Percentiles rank a stretch among this genome's conserved stretches.
Conservation (phyloP, 768 basidiomycete genomes). For the Tricholoma hemisulphureum region DNA sequence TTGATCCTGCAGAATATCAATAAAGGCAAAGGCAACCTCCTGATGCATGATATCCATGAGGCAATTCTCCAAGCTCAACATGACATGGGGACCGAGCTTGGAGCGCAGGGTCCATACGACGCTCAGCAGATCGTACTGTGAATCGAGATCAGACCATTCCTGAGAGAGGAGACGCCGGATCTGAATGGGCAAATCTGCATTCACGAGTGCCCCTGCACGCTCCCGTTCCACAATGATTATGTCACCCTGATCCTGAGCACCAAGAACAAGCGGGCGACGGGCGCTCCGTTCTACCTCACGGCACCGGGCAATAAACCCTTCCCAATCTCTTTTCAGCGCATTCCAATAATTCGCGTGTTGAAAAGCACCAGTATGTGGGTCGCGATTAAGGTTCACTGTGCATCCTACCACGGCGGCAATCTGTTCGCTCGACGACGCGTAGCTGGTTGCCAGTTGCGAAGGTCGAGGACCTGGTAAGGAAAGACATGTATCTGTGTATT, state of each 20-base stretch:
- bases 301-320: conserved; percentile 90
- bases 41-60: conserved; percentile 68
- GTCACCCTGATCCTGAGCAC: conserved; percentile 42
- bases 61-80: conserved; percentile 56
- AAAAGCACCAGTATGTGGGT: conserved; percentile 75
- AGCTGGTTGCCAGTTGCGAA: conserved; percentile 57
- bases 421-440: conserved; percentile 67
- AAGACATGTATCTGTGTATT: conserved; percentile 74
- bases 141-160: conserved; percentile 42
- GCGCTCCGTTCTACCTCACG: conserved; percentile 86
- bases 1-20: conserved; percentile 72
- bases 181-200: conserved; percentile 66
- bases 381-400: conserved; percentile 69
- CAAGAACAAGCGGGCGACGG: conserved; percentile 75
- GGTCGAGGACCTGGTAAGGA: conserved; percentile 59
- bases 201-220: conserved; percentile 60
- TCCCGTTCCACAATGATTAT: conserved; percentile 76
- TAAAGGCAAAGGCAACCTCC: conserved; percentile 74
- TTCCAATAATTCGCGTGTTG: conserved; percentile 81
- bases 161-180: conserved; percentile 50
- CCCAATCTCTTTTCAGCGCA: conserved; percentile 89
- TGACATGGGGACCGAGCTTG: conserved; percentile 56
- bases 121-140: conserved; percentile 56
- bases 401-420: conserved; percentile 86
- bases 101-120: conserved; percentile 62